Evolutionary conservation across 805 yeast genomes (phyloP), one percentile per base, ranked within the genome.

Genomic region (Cyberlindnera sargentensis): DNA sequence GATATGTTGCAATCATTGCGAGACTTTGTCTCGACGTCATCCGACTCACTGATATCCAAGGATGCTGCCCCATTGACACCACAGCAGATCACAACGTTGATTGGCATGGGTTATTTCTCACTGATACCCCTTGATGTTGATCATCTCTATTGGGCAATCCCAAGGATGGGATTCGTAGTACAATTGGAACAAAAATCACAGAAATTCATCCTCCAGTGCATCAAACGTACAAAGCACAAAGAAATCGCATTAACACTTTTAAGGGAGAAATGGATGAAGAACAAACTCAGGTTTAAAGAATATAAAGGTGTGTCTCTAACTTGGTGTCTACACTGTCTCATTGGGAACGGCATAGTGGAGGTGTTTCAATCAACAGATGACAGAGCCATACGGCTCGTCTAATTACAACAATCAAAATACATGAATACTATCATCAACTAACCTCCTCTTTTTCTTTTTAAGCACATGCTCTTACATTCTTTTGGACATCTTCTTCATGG

Each of bases 321-420:
- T 30, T 78, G 81, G 79, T 55, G 69, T 2, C 49, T 78, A 10
- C 75, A 79, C 15, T 72, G 71, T 42, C 66, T 76, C 40, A 61
- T 70, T 41, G 84, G 83, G 0, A 60, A 69, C 25, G 84, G 83
- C 0, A 52, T 67, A 1, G 56, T 73, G 3, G 82, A 77, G 50
- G 73, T 72, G 7, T 75, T 75, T 51, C 67, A 68, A 37, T 73
- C 82, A 0, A 75, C 76, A 2, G 75, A 71, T 2, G 80, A 80
- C 3, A 32, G 24, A 15, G 48, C 47, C 6, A 39, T 42, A 37
- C 42, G 31, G 34, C 10, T 43, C 11, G 9, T 47, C 11, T 41
- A 30, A 43, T 37, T 6, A 33, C 33, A 6, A 28, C 23, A 26
- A 31, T 24, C 23, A 35, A 6, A 26, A 27, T 33, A 38, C 15